Conservation (phyloP, 1,284 basidiomycete species). For the Fomitopsis betulina region DNA sequence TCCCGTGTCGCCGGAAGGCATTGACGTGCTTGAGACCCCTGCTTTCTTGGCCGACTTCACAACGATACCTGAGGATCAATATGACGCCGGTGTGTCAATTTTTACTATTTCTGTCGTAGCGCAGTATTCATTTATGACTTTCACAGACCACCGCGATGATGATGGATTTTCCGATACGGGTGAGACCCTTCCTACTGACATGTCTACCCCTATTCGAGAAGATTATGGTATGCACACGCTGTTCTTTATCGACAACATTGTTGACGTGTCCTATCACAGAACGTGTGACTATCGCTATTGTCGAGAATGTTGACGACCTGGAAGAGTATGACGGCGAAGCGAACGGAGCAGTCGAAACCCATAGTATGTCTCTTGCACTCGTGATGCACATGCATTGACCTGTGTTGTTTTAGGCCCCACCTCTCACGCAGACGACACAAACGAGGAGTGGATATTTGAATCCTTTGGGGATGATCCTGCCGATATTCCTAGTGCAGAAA, state of each 20-base stretch:
- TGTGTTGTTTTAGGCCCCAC: not conserved
- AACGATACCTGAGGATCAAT: not conserved
- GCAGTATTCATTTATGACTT: not conserved
- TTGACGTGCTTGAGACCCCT: not conserved
- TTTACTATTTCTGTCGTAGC: not conserved
- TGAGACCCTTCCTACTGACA: slow-evolving; percentile 5
- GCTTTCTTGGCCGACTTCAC: not conserved
- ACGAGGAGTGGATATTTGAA: slow-evolving; percentile 4
- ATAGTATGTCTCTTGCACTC: not conserved
- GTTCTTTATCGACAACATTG: not conserved
- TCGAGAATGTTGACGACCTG: not conserved
- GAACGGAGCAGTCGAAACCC: not conserved
- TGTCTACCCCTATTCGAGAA: not conserved
- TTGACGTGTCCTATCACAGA: not conserved
- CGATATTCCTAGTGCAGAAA: not conserved
- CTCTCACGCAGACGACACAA: not conserved
- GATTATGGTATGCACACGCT: not conserved
- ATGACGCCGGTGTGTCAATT: not conserved
- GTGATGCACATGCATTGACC: not conserved
- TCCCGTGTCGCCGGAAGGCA: not conserved
- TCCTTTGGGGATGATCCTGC: not conserved
- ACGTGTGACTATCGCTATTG: not conserved
- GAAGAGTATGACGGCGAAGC: slow-evolving; percentile 1
- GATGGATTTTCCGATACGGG: not conserved
- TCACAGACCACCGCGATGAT: not conserved